Evolutionary conservation across 2,329 filamentous ascomycete genomes (phyloP).

Genomic region (Cladophialophora carrionii): DNA sequence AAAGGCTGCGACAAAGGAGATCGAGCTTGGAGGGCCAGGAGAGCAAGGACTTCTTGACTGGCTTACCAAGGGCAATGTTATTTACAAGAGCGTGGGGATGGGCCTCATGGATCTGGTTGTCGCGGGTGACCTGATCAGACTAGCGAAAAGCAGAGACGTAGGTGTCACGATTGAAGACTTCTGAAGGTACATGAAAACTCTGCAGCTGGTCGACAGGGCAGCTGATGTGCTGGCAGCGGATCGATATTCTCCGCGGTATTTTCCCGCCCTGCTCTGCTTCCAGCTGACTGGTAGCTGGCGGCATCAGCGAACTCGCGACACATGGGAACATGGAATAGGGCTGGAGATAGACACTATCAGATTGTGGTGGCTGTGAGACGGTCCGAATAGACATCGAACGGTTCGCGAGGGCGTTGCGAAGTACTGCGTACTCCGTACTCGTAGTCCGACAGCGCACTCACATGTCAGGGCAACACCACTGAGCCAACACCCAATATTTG

Average conservation of each 20-base stretch:
- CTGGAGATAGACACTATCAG: neutral
- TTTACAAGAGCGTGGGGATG: conserved; percentile 71
- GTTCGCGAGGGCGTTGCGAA: neutral
- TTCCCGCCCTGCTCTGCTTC: neutral
- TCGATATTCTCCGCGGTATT: neutral
- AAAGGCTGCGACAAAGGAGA: conserved; percentile 50
- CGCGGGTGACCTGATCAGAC: conserved; percentile 59
- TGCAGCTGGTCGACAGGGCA: neutral
- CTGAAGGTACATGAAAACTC: conserved; percentile 34
- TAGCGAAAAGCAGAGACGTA: conserved; percentile 60
- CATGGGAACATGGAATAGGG: neutral
- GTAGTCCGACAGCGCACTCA: neutral
- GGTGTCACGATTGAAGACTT: conserved; percentile 56
- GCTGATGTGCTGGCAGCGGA: neutral
- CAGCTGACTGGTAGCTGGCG: conserved; percentile 1
- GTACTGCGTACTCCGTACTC: neutral
- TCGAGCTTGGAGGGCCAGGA: conserved; percentile 44
- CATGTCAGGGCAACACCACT: neutral
- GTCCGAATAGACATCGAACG: neutral
- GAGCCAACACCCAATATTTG: neutral
- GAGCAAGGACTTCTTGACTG: conserved; percentile 57
- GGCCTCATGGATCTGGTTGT: conserved; percentile 71
- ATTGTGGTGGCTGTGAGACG: neutral
- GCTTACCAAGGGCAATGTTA: conserved; percentile 65
- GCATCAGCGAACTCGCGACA: neutral